phyloP scores from a whole-genome alignment of 352 stramenopile genomes.

The Plasmopara halstedii region DNA sequence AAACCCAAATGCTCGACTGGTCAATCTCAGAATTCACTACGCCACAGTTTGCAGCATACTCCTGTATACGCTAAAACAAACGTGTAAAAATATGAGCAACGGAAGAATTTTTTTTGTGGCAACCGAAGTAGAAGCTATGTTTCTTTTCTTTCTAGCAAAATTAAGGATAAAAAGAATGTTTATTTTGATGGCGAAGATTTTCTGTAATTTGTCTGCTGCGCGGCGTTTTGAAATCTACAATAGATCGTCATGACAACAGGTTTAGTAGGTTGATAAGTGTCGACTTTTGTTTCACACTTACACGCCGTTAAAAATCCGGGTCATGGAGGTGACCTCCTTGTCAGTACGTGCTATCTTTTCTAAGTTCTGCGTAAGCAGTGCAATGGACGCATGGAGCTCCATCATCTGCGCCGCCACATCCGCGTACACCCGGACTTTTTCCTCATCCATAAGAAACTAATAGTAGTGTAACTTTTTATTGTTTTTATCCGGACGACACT shows the following conservation, averaged over 20 bases:
- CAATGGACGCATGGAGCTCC: conserved; percentile 65
- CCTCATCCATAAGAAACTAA: conserved; percentile 42
- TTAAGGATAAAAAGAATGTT: not conserved
- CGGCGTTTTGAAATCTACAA: conserved; percentile 43
- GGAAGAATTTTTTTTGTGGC: too few relatives aligned
- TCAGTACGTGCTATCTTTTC: conserved; percentile 71
- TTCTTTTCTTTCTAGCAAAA: not conserved
- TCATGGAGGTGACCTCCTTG: conserved; percentile 60
- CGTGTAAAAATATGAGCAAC: too few relatives aligned
- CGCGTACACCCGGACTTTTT: conserved; percentile 60
- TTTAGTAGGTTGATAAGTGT: not conserved
- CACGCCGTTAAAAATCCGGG: conserved; percentile 70
- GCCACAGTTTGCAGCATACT: conserved; percentile 61
- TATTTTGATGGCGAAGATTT: conserved; percentile 11
- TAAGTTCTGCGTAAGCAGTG: conserved; percentile 61
- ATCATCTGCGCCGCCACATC: conserved; percentile 64
- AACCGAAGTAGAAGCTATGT: too few relatives aligned
- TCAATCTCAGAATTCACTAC: conserved; percentile 48
- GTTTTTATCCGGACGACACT: conserved; percentile 4
- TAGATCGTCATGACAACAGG: conserved; percentile 2
- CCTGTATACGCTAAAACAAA: conserved; percentile 38
- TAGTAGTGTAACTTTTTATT: too few relatives aligned
- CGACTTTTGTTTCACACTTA: conserved; percentile 16
- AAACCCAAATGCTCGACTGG: conserved; percentile 43
- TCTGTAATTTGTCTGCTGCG: conserved; percentile 28